These are phyloP conservation scores for Funneliformis mosseae DNA, from an alignment of 192 early-diverging fungal species.

Conservation along the genomic window DNA sequence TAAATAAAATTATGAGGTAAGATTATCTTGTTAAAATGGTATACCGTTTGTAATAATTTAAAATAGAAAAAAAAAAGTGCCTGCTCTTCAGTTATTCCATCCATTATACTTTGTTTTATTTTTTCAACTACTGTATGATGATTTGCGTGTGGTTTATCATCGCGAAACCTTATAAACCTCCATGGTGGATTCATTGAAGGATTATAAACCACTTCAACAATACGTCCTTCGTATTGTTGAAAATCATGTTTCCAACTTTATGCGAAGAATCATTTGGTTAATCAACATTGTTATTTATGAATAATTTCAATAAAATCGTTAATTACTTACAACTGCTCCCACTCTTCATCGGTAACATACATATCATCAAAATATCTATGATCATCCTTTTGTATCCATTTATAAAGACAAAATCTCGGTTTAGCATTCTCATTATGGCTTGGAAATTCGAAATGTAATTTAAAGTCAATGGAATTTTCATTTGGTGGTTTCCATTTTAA, in stretches of 20 bases:
- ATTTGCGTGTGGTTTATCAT: slow-evolving; percentile 80
- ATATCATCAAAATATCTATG: slow-evolving; percentile 53
- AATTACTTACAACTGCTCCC: slow-evolving; percentile 44
- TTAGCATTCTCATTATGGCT: slow-evolving; percentile 15
- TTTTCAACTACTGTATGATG: slow-evolving; percentile 59
- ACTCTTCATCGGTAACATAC: slow-evolving; percentile 58
- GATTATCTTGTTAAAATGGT: neutral
- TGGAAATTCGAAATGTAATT: slow-evolving; percentile 42
- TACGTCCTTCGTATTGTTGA: slow-evolving; percentile 50
- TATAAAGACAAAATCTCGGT: slow-evolving; percentile 52
- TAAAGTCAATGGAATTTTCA: slow-evolving; percentile 83
- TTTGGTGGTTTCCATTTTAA: slow-evolving; percentile 86
- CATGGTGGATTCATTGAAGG: slow-evolving; percentile 53
- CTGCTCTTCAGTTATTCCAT: slow-evolving; percentile 70
- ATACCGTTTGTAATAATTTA: too few relatives aligned
- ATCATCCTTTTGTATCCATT: slow-evolving; percentile 47
- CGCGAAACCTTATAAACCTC: slow-evolving; percentile 76
- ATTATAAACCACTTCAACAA: slow-evolving; percentile 69
- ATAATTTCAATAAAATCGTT: neutral
- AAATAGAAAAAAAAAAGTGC: slow-evolving; percentile 37
- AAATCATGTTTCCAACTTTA: slow-evolving; percentile 36
- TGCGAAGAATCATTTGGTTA: neutral
- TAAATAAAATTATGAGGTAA: neutral
- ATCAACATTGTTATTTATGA: neutral
- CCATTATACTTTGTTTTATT: slow-evolving; percentile 69